phyloP scores from a whole-genome alignment of 2,329 filamentous ascomycete species.

The Byssoonygena ceratinophila region DNA sequence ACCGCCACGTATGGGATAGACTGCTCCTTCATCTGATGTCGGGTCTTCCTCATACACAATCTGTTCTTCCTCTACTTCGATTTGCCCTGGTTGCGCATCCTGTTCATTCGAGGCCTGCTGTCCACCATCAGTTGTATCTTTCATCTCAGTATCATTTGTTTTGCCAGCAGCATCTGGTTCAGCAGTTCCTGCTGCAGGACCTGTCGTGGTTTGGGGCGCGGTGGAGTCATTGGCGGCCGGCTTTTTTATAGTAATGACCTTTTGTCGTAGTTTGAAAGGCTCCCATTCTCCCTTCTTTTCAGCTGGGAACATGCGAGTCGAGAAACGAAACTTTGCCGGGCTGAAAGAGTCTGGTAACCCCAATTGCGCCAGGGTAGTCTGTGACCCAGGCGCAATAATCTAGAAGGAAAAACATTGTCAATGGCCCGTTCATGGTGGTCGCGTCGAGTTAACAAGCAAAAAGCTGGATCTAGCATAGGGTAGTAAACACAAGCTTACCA shows the following conservation, averaged over 20 bases:
- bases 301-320: slow-evolving; percentile 83
- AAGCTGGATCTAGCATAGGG: neutral
- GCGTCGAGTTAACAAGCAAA: neutral
- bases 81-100: slow-evolving; percentile 21
- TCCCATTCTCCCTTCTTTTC: slow-evolving; percentile 69
- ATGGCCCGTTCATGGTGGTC: neutral
- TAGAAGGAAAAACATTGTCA: slow-evolving; percentile 18
- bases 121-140: slow-evolving; percentile 27
- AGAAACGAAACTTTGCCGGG: slow-evolving; percentile 72
- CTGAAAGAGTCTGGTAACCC: slow-evolving; percentile 85
- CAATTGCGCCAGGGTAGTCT: slow-evolving; percentile 81
- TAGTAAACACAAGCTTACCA: slow-evolving; percentile 30
- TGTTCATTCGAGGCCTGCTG: slow-evolving; percentile 17
- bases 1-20: slow-evolving; percentile 75
- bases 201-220: neutral
- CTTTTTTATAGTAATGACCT: slow-evolving; percentile 24
- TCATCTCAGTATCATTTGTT: slow-evolving; percentile 38
- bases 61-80: slow-evolving; percentile 34
- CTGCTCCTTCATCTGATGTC: slow-evolving; percentile 74
- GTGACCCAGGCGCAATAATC: slow-evolving; percentile 58
- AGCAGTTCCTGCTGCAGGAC: slow-evolving; percentile 11
- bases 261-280: slow-evolving; percentile 64
- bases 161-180: slow-evolving; percentile 12
- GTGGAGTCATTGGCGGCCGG: neutral
- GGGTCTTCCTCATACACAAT: slow-evolving; percentile 77